Base-by-base conservation (phyloP, 1,284 basidiomycete species). In the Ustilago curta region DNA sequence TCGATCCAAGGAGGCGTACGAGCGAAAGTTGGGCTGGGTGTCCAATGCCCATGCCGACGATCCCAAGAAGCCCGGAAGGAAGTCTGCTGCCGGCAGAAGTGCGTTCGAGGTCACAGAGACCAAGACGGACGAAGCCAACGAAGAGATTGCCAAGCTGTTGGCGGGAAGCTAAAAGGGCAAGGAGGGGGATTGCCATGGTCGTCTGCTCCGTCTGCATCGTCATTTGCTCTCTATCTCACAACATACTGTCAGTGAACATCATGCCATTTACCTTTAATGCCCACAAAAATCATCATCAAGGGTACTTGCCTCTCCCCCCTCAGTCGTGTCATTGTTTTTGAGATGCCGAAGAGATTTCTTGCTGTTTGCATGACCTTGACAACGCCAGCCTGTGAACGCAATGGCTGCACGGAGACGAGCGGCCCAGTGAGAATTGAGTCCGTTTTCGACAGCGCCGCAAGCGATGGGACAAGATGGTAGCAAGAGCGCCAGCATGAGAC, bases 31-130 rank as follows among this genome's bases (percentile, higher is more conserved):
- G 71, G 95, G 94, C 0, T 97, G 95, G 95, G 61, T 63, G 1
- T 70, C 65, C 8, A 62, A 58, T 42, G 54, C 47, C 11, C 58
- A 65, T 42, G 35, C 45, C 8, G 39, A 45, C 25, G 59, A 70
- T 45, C 54, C 55, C 14, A 53, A 45, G 21, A 60, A 57, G 50
- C 61, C 45, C 8, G 61, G 64, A 18, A 57, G 51, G 12, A 57
- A 72, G 53, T 9, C 49, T 4, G 40, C 56, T 21, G 31, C 12
- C 1, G 62, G 52, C 3, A 62, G 81, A 61, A 88, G 91, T 0
- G 90, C 91, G 47, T 96, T 95, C 86, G 93, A 92, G 74, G 92
- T 94, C 44, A 94, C 92, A 70, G 90, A 93, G 75, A 90, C 90
- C 1, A 89, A 90, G 4, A 87, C 87, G 73, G 90, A 92, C 73